Conservation (phyloP, 108 stramenopile species). For the Nitzschia sp. region DNA sequence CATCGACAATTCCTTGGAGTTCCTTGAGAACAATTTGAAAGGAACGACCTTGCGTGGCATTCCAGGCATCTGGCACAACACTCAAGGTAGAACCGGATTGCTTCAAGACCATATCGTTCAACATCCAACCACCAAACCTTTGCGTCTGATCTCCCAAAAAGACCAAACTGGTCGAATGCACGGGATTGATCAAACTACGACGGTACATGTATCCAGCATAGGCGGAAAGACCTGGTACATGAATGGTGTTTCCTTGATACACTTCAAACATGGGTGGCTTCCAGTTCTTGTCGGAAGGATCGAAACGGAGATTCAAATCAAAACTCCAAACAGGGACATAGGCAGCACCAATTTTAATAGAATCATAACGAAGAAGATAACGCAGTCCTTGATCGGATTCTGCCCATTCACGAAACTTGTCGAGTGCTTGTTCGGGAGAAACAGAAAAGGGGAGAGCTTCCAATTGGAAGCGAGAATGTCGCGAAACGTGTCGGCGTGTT, state of each 20-base stretch:
- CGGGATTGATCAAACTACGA: conserved; percentile 71
- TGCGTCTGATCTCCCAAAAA: conserved; percentile 64
- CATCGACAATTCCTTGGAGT: conserved; percentile 34
- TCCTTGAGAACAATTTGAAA: conserved; percentile 61
- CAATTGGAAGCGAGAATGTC: conserved; percentile 41
- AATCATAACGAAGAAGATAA: conserved; percentile 51
- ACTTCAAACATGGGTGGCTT: conserved; percentile 56
- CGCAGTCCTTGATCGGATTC: conserved; percentile 67
- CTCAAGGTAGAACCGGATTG: conserved; percentile 38
- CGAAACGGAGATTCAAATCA: conserved; percentile 74
- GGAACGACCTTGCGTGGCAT: conserved; percentile 66
- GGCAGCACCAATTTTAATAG: conserved; percentile 50
- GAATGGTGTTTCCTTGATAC: conserved; percentile 46
- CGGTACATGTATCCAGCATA: conserved; percentile 80
- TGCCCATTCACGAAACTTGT: conserved; percentile 72
- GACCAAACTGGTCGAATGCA: conserved; percentile 73
- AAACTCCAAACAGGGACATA: conserved; percentile 79
- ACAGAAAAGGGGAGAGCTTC: conserved; percentile 70
- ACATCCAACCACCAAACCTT: conserved; percentile 80
- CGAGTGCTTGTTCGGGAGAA: conserved; percentile 65
- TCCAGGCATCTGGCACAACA: conserved; percentile 83
- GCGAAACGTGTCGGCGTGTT: too few species aligned
- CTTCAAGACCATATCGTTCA: conserved; percentile 56
- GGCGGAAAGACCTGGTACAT: conserved; percentile 67
- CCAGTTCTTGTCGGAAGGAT: conserved; percentile 22